Evolutionary conservation across 108 stramenopile species (phyloP), one percentile per base, ranked within the genome.

Genomic region (Stephanodiscus minutulus): DNA sequence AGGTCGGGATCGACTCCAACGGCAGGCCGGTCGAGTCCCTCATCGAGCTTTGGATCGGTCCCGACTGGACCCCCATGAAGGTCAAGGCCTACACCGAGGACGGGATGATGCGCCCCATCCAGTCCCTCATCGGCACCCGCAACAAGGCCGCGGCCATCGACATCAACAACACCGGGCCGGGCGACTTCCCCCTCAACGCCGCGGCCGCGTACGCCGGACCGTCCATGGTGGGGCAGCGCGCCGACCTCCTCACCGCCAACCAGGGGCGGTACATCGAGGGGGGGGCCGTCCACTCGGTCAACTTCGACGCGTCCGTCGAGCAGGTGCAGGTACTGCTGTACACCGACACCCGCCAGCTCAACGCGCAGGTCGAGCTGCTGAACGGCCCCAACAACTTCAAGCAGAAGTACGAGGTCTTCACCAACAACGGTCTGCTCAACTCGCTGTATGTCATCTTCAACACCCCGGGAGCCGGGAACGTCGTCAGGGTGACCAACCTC

Each of bases 41-140:
- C 37, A 75, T 83, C 37, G 78, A 83, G 73, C 57, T 83, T 12
- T 83, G 82, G 82, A 83, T 83, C 25, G 82, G 82, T 69, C 82
- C 82, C 73, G 82, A 83, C 77, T 83, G 82, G 82, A 83, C 82
- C n/a, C 82, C 82, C 77, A 76, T 83, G 73, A 79, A 79, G 73
- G 78, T 83, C 39, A 83, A 83, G 77, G 77, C 73, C 29, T 79
- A 83, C 82, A 83, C 75, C 31, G 82, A 83, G 77, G 82, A 83
- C 48, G 82, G 82, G 22, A 79, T 75, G 67, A 64, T 79, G 78
- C 82, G 77, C 66, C 82, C 82, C 43, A 52, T 83, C 68, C 82
- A 83, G 36, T 56, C 82, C 41, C 73, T 83, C 49, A 79, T 83
- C 43, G 82, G 82, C 9, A 83, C 82, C 39, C 73, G 82, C 39